Base-by-base conservation (phyloP, 2,329 filamentous ascomycete genomes). In the Chrysoporthe cubensis region DNA sequence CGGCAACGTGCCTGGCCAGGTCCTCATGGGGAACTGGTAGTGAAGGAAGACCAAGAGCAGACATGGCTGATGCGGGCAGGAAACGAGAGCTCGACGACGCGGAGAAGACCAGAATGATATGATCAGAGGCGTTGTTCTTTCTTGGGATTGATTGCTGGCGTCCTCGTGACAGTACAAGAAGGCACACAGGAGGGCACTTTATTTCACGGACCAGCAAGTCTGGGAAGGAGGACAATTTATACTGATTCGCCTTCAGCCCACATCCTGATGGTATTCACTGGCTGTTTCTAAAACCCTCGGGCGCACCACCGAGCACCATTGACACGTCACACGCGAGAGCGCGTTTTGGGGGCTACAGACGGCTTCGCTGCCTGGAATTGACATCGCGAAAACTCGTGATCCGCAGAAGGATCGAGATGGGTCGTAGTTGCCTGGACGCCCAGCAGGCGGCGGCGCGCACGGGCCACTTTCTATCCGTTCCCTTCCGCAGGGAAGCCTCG, bases 1-100 rank as follows among this genome's bases (percentile, higher is more conserved):
- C 78, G 14, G 82, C 80, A 67, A 92, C 82, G 76, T 91, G 86
- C 66, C 75, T 79, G 50, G 78, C 79, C 73, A 87, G 75, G 73
- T 81, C 80, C 70, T 74, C 70, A 60, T 82, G 82, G 67, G 81
- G 76, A 69, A 77, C 83, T 18, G 85, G 84, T 62, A 87, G 74
- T 71, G 80, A 70, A 2, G 84, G 83, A 56, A 84, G 78, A 37
- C 76, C 69, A 18, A 75, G 73, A 65, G 78, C 72, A 60, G 75
- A 73, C 81, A 83, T 83, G 64, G 66, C 72, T 72, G 46, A 42
- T 4, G 54, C 3, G 26, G 14, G n/a, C 14, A 14, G 4, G n/a
- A 16, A 32, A 37, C 18, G 7, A 3, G 26, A 54, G 0, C 26
- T 50, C 9, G n/a, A 44, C 7, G 5, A 5, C 34, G n/a, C 8